Base-by-base conservation (phyloP, 78 protist genomes). In the Tieghemostelium lacteum region DNA sequence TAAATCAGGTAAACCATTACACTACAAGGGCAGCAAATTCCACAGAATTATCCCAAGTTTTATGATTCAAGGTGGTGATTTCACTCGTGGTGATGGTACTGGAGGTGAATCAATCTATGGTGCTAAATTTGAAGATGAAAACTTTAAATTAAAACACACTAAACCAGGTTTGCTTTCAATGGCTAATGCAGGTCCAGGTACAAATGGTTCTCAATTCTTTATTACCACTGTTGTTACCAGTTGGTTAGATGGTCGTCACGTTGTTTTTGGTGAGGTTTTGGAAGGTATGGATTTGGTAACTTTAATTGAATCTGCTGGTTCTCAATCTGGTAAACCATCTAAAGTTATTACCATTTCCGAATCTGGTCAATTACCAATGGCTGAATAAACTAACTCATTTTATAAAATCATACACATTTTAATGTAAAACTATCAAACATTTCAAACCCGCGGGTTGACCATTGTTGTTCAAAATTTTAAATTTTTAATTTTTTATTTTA, bases 101-200 rank as follows among this genome's bases (percentile, higher is more conserved):
- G 99, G 99, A 20, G 99, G 95, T 19, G 95, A 97, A 88, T 95
- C 98, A 67, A 97, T 97, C 94, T 97, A 94, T 74, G 98, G 93
- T 66, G 85, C 1, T 39, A 92, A 88, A 75, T 96, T 96, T 73
- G 57, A 40, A 36, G 98, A 96, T 77, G 98, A 97, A 85, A 94
- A 93, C 93, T 97, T 97, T 94, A 93, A 37, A 40, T 10, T 65
- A 8, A 95, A 88, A 63, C 98, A 97, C 96, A 34, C 26, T 37
- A 93, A 76, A n/a, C 74, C 85, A 31, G 97, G 97, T 24, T 26
- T 60, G 22, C 87, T 97, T 34, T 96, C 97, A 26, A 97, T 97
- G 98, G 98, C 98, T 58, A 97, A 97, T 83, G 95, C 96, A 31
- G 98, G 98, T 58, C 75, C 92, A 40, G 2, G 54, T 86, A 94